Base-by-base conservation (phyloP, 2,329 filamentous ascomycete genomes). In the Sordariomycetes sp. region DNA sequence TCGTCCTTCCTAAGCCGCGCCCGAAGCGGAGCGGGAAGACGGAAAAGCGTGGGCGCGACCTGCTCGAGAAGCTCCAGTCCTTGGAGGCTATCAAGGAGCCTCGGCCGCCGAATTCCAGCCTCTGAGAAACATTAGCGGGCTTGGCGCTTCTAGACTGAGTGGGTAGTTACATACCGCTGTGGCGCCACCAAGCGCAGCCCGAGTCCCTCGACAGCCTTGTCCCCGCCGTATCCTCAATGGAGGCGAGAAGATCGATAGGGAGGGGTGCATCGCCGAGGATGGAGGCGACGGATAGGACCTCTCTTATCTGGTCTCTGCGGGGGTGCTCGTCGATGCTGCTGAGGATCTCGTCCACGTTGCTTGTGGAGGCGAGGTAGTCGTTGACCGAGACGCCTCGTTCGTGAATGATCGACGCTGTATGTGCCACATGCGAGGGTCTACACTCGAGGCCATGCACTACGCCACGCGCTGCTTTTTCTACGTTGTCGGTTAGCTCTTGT, bases 231-330 rank as follows among this genome's bases (percentile, higher is more conserved):
- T 57, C 53, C 28, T 57, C 55, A 15, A 57, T 36, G 24, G 55
- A 57, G 35, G 36, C 45, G 22, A 57, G 51, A 36, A 57, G 55
- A 22, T 57, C 55, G 5, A 57, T 50, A 22, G 55, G 55, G 12
- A 57, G 51, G 3, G 50, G 55, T 12, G 50, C 25, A 51, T 53
- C 55, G 2, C 50, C 53, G 22, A 57, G 35, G 17, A 45, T 24
- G 25, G 50, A 53, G 13, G 34, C 35, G 1, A 57, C 51, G 15
- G 50, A 28, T 13, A 57, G 34, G 24, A 57, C 55, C 25, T 57
- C 55, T 4, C 22, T 52, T 24, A 57, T 28, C 10, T 53, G 51
- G 51, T 57, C 55, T 25, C 51, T 51, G 17, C 55, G 13, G 7
- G 55, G 55, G 32, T 57, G 55, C n/a, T 53, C 55, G 2, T 57